Evolutionary conservation across 176 grass and related monocot species (phyloP).

Genomic region (Eragrostis nindensis): DNA sequence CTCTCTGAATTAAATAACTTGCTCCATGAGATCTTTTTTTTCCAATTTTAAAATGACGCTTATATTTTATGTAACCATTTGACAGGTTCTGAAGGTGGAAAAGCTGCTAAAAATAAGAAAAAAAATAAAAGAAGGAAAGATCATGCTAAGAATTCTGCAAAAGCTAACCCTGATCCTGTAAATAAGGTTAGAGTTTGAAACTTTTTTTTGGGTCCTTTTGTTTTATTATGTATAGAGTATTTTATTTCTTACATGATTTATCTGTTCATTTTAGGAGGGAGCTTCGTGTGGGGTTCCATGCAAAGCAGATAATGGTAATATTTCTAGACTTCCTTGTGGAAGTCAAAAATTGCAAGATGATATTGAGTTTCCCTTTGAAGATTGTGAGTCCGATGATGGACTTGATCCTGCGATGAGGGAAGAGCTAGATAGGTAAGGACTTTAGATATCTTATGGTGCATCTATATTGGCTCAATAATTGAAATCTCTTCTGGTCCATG

Average conservation of each 20-base stretch:
- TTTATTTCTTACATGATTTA: slow-evolving; percentile 40
- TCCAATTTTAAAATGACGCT: slow-evolving; percentile 2
- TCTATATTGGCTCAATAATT: neutral
- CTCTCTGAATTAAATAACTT: neutral
- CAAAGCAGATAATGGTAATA: slow-evolving; percentile 51
- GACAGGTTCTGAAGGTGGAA: slow-evolving; percentile 72
- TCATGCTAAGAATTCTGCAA: slow-evolving; percentile 59
- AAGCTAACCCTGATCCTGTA: slow-evolving; percentile 50
- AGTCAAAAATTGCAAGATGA: slow-evolving; percentile 59
- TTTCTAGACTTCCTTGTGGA: slow-evolving; percentile 62
- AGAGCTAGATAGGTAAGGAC: slow-evolving; percentile 92
- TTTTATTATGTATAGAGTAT: slow-evolving; percentile 13
- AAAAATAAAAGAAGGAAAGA: slow-evolving; percentile 93
- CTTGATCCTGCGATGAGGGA: slow-evolving; percentile 97
- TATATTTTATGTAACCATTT: slow-evolving; percentile 45
- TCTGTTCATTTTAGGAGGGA: slow-evolving; percentile 56
- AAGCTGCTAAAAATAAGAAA: slow-evolving; percentile 89
- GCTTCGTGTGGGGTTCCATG: slow-evolving; percentile 39
- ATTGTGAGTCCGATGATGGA: slow-evolving; percentile 85
- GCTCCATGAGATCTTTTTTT: neutral
- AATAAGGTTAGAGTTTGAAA: slow-evolving; percentile 54
- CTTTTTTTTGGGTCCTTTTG: neutral
- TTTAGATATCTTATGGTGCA: neutral
- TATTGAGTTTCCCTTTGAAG: slow-evolving; percentile 78
- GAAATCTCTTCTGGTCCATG: neutral